Evolutionary conservation across 805 yeast genomes (phyloP).

Genomic region (Yarrowia sp.): DNA sequence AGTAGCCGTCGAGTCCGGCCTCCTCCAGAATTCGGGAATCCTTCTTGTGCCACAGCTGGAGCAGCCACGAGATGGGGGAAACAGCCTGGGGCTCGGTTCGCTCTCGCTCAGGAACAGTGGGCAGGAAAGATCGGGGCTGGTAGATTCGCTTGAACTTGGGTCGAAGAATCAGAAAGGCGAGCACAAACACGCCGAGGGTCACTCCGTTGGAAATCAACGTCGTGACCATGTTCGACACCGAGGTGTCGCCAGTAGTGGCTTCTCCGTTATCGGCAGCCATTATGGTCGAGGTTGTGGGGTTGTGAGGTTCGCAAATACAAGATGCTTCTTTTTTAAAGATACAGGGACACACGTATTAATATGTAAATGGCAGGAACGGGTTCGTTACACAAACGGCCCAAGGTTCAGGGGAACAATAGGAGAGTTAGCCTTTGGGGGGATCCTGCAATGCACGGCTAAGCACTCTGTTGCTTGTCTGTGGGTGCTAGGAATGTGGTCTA

Average conservation of each 20-base stretch:
- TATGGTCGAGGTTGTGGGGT: not conserved
- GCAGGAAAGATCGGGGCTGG: slow-evolving; percentile 77
- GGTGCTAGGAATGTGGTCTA: slow-evolving; percentile 11
- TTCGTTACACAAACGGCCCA: not conserved
- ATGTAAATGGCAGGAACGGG: not conserved
- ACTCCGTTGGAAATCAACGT: slow-evolving; percentile 72
- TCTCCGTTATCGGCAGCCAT: slow-evolving; percentile 32
- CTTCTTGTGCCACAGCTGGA: slow-evolving; percentile 66
- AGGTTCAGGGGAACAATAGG: slow-evolving; percentile 38
- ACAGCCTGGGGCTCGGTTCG: slow-evolving; percentile 75
- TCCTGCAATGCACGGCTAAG: slow-evolving; percentile 16
- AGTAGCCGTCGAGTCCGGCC: slow-evolving; percentile 93
- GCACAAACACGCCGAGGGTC: slow-evolving; percentile 66
- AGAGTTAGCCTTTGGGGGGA: not conserved
- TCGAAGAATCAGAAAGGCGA: slow-evolving; percentile 69
- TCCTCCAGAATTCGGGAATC: slow-evolving; percentile 81
- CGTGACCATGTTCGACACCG: slow-evolving; percentile 78
- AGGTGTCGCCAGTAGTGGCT: slow-evolving; percentile 50
- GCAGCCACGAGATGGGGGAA: slow-evolving; percentile 75
- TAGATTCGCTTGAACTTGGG: slow-evolving; percentile 74
- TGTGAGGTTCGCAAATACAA: not conserved
- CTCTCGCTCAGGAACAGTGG: slow-evolving; percentile 55
- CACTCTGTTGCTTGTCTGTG: slow-evolving; percentile 13
- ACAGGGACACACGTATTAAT: slow-evolving; percentile 9
- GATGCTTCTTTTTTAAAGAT: not conserved